A percentile compares a stretch with the other conserved stretches of the same genome.
These are phyloP conservation scores for Penicillium crustosum DNA, from an alignment of 2,329 filamentous ascomycete genomes.

Conservation along the genomic window DNA sequence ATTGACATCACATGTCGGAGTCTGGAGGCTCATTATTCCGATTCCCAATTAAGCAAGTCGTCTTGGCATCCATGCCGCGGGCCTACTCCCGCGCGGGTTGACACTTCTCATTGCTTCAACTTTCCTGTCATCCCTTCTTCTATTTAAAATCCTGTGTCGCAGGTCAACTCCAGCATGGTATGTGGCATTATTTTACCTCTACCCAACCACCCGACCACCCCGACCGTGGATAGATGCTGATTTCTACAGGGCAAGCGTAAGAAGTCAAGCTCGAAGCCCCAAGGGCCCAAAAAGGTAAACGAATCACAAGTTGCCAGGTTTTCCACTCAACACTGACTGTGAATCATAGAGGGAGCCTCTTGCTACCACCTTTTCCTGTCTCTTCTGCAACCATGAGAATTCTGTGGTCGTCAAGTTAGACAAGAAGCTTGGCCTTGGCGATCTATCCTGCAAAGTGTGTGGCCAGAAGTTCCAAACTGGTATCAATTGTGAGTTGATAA, in stretches of 20 bases:
- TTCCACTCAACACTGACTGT: slow-evolving; percentile 17
- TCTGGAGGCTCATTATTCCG: slow-evolving; percentile 15
- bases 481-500: slow-evolving; percentile 72
- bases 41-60: slow-evolving; percentile 4
- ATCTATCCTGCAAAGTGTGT: slow-evolving; percentile 87
- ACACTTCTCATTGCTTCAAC: slow-evolving; percentile 15
- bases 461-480: slow-evolving; percentile 89
- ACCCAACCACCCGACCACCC: not conserved
- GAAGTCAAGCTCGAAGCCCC: slow-evolving; percentile 75
- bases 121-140: slow-evolving; percentile 1
- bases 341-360: slow-evolving; percentile 45
- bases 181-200: not conserved
- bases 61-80: slow-evolving; percentile 4
- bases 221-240: not conserved
- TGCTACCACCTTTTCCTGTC: slow-evolving; percentile 83
- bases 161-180: slow-evolving; percentile 16
- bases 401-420: slow-evolving; percentile 88
- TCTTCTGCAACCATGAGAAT: slow-evolving; percentile 98
- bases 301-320: not conserved
- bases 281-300: slow-evolving; percentile 76
- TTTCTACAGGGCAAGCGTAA: slow-evolving; percentile 80
- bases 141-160: not conserved
- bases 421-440: slow-evolving; percentile 84
- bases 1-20: slow-evolving; percentile 14
- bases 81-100: slow-evolving; percentile 13